Conservation (phyloP, 2,329 filamentous ascomycete species). For the Alternaria triticina region DNA sequence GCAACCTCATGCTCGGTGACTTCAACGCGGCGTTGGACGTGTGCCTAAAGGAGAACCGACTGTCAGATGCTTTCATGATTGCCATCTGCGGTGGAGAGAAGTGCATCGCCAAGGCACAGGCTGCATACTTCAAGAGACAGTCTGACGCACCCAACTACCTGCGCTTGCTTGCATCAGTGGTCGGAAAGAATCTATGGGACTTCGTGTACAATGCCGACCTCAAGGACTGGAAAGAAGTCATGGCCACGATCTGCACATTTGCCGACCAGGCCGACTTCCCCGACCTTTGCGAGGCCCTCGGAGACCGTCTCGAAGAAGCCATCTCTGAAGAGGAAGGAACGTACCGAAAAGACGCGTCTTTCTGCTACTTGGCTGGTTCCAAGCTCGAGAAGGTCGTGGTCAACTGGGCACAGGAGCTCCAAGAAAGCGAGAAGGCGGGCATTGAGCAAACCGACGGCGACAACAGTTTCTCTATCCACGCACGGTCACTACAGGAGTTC, state of each 20-base stretch:
- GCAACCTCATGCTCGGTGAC: constrained; percentile 84
- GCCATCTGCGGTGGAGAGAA: constrained; percentile 95
- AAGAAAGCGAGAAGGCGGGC: constrained; percentile 79
- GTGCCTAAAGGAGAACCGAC: constrained; percentile 83
- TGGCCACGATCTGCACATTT: constrained; percentile 95
- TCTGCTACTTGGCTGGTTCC: constrained; percentile 94
- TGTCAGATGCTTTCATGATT: constrained; percentile 97
- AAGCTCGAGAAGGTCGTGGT: constrained; percentile 96
- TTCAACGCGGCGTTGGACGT: constrained; percentile 90
- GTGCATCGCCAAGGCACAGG: constrained; percentile 91
- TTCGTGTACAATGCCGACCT: constrained; percentile 95
- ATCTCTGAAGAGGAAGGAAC: constrained; percentile 58
- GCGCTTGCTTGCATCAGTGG: constrained; percentile 86
- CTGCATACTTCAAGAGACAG: constrained; percentile 86
- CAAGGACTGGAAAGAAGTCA: constrained; percentile 93
- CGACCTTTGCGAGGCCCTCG: constrained; percentile 91
- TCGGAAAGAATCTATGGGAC: constrained; percentile 97
- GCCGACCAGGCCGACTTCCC: constrained; percentile 90
- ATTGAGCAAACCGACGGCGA: constrained; percentile 73
- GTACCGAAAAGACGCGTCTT: constrained; percentile 84
- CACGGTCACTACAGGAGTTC: constrained; percentile 85
- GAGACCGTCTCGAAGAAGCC: constrained; percentile 83
- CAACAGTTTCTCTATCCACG: constrained; percentile 90
- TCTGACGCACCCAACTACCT: constrained; percentile 87
- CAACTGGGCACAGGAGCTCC: constrained; percentile 91